Conservation (phyloP, 2,329 filamentous ascomycete genomes). For the Phoma sp. region DNA sequence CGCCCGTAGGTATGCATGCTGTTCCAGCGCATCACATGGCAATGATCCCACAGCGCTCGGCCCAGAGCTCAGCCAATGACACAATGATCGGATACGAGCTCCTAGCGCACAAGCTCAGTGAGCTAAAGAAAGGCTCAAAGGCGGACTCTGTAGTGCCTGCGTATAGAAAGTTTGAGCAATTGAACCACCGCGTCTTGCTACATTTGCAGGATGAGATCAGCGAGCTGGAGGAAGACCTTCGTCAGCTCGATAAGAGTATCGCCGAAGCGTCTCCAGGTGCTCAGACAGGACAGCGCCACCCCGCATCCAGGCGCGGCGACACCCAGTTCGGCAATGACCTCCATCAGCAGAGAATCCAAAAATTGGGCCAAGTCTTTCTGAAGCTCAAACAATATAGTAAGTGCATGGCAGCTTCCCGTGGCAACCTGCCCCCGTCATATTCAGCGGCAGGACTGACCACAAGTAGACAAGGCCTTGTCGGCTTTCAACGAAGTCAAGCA, state of each 20-base stretch:
- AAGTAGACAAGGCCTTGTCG: constrained; percentile 58
- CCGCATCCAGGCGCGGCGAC: constrained; percentile 66
- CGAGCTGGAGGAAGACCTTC: constrained; percentile 80
- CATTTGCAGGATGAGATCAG: constrained; percentile 85
- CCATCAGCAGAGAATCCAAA: constrained; percentile 64
- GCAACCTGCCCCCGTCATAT: neutral
- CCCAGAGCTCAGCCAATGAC: constrained; percentile 31
- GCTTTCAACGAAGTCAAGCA: constrained; percentile 63
- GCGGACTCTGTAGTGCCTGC: constrained; percentile 59
- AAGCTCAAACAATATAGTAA: constrained; percentile 73
- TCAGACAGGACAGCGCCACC: constrained; percentile 45
- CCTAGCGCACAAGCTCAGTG: constrained; percentile 45
- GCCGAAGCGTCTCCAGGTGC: constrained; percentile 46
- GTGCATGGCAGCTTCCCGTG: constrained; percentile 1
- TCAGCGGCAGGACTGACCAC: constrained; percentile 8
- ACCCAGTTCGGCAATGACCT: constrained; percentile 61
- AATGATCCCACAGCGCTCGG: constrained; percentile 37
- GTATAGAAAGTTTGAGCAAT: constrained; percentile 80
- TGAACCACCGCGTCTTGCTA: constrained; percentile 82
- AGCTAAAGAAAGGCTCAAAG: constrained; percentile 29
- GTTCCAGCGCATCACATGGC: constrained; percentile 27
- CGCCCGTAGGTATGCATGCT: constrained; percentile 28
- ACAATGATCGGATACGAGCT: constrained; percentile 48
- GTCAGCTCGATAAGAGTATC: constrained; percentile 68
- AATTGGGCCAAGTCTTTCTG: constrained; percentile 67